A percentile compares a stretch with the other conserved stretches of the same genome.
phyloP scores from a whole-genome alignment of 2,329 filamentous ascomycete genomes.

The Cladophialophora psammophila region DNA sequence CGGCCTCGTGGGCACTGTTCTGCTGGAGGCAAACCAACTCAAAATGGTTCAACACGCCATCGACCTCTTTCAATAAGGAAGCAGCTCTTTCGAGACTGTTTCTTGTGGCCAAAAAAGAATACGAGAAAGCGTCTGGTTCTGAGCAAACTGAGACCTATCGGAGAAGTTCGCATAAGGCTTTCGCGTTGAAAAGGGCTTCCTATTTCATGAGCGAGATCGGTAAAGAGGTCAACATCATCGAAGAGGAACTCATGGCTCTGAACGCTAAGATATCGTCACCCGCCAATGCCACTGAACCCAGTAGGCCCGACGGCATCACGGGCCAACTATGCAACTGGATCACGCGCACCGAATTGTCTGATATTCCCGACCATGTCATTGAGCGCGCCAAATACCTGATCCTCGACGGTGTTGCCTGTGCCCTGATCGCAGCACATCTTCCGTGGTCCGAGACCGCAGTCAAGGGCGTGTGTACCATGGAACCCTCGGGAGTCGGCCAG shows the following conservation, averaged over 20 bases:
- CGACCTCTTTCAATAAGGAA: not conserved
- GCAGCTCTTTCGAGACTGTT: not conserved
- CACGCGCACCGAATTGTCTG: constrained; percentile 37
- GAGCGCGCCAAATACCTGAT: constrained; percentile 53
- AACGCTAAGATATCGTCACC: not conserved
- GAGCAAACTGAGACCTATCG: not conserved
- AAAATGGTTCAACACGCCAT: not conserved
- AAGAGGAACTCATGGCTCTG: not conserved
- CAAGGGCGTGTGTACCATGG: constrained; percentile 44
- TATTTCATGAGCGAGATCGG: not conserved
- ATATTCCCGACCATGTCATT: constrained; percentile 46
- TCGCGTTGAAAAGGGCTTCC: not conserved
- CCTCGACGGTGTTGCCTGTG: constrained; percentile 54
- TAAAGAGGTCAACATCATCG: not conserved
- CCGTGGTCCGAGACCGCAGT: constrained; percentile 52
- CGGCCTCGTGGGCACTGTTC: not conserved
- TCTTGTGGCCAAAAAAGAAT: not conserved
- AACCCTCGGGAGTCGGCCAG: constrained; percentile 41
- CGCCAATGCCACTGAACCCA: not conserved
- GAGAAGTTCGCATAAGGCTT: not conserved
- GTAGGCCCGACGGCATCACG: constrained; percentile 29
- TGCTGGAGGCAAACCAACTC: not conserved
- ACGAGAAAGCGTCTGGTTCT: not conserved
- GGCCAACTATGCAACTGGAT: constrained; percentile 46
- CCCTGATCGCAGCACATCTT: constrained; percentile 50